Conservation (phyloP, 768 basidiomycete species). For the Atractiella rhizophila region DNA sequence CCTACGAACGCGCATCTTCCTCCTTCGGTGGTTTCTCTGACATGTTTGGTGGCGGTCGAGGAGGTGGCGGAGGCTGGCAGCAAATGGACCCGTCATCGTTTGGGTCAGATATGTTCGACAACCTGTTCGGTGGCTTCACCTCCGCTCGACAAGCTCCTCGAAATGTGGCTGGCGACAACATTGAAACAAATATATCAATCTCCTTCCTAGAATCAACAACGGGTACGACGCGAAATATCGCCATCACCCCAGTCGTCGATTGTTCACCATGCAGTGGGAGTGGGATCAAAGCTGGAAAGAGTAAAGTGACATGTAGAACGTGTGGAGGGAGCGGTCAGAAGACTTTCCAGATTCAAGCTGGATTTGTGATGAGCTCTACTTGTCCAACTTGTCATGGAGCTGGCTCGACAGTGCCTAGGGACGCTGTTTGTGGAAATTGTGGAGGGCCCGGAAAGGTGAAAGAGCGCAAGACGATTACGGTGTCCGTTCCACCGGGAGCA, state of each 20-base stretch:
- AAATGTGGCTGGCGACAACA: constrained; percentile 31
- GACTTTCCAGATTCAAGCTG: constrained; percentile 69
- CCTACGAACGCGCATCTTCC: constrained; percentile 32
- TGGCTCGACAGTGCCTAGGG: constrained; percentile 53
- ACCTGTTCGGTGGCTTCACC: constrained; percentile 43
- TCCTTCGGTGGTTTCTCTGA: constrained; percentile 37
- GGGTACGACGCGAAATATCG: constrained; percentile 50
- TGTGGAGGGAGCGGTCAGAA: constrained; percentile 70
- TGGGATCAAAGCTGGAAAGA: constrained; percentile 65
- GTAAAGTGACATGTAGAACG: constrained; percentile 46
- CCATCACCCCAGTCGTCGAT: constrained; percentile 51
- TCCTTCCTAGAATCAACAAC: constrained; percentile 88
- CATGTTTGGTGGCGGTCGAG: constrained; percentile 28
- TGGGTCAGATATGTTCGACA: constrained; percentile 30
- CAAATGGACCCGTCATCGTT: no score
- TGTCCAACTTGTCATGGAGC: constrained; percentile 58
- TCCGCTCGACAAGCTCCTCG: constrained; percentile 16
- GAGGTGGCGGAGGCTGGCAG: constrained; percentile 22
- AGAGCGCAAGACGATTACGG: constrained; percentile 44
- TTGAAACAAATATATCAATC: constrained; percentile 49
- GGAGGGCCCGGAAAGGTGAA: constrained; percentile 70
- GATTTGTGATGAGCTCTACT: constrained; percentile 89
- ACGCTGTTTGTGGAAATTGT: constrained; percentile 52
- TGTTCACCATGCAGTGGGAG: constrained; percentile 62
- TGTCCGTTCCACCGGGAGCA: constrained; percentile 68